Evolutionary conservation across 2,329 filamentous ascomycete species (phyloP).

Genomic region (Apiospora marii): DNA sequence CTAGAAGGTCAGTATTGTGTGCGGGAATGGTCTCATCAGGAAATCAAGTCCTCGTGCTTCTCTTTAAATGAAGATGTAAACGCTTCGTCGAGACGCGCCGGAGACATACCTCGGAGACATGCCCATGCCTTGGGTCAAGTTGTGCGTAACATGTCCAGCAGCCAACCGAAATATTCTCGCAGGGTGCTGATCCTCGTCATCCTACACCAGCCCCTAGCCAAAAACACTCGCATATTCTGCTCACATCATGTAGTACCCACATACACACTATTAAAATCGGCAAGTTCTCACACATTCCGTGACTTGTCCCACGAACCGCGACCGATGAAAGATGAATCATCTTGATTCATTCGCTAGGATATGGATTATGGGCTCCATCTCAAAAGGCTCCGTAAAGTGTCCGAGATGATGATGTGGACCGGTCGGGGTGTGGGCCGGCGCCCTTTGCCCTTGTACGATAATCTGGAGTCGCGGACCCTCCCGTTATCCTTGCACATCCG

Average conservation of each 20-base stretch:
- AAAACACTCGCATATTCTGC: too few species aligned
- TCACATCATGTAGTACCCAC: too few species aligned
- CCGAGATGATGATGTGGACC: conserved; percentile 8
- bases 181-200: neutral
- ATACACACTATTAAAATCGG: too few species aligned
- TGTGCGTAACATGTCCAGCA: neutral
- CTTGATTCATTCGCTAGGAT: neutral
- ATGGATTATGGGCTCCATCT: neutral
- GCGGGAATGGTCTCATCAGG: neutral
- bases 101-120: conserved; percentile 7
- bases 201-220: neutral
- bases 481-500: neutral
- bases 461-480: neutral
- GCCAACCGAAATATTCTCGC: neutral
- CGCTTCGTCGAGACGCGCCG: neutral
- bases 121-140: neutral
- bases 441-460: neutral
- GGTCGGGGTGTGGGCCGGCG: neutral
- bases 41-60: neutral
- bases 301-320: neutral
- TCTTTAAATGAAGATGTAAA: neutral
- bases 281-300: neutral
- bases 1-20: neutral
- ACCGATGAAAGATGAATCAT: neutral
- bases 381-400: conserved; percentile 7